These are phyloP conservation scores for Eremochloa ophiuroides DNA, from an alignment of 176 grass and related monocot species.

Conservation along the genomic window DNA sequence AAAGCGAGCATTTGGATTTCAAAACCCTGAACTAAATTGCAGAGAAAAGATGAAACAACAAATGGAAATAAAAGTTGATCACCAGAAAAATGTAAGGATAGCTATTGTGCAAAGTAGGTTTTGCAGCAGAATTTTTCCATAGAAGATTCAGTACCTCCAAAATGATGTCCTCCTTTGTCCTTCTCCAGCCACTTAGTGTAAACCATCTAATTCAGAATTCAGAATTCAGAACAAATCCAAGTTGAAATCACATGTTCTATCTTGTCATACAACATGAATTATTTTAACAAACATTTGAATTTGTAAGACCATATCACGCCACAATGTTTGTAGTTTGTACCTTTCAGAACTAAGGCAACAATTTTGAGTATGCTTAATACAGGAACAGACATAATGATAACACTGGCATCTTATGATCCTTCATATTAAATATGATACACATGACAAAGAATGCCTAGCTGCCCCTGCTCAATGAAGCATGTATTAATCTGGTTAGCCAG, in stretches of 20 bases:
- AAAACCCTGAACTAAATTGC: neutral
- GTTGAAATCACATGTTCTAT: slow-evolving; percentile 10
- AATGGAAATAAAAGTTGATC: neutral
- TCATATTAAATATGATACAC: neutral
- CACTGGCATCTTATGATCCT: neutral
- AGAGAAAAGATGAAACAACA: neutral
- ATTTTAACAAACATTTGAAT: neutral
- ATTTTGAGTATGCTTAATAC: neutral
- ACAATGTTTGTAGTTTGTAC: neutral
- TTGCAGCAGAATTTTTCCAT: slow-evolving; percentile 12
- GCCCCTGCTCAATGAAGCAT: neutral
- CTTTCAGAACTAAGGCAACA: neutral
- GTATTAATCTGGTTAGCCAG: neutral
- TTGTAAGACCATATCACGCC: neutral
- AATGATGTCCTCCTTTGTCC: slow-evolving; percentile 90
- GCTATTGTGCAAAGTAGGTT: slow-evolving; percentile 12
- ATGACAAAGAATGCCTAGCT: neutral
- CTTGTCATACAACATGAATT: neutral
- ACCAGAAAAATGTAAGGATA: neutral
- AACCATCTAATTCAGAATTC: slow-evolving; percentile 83
- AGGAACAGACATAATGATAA: neutral
- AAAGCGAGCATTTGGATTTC: neutral
- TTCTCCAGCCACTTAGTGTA: slow-evolving; percentile 88
- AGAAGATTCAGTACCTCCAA: slow-evolving; percentile 63
- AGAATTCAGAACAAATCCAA: slow-evolving; percentile 47